phyloP scores from a whole-genome alignment of 306 rosid species.

The Casuarina glauca region DNA sequence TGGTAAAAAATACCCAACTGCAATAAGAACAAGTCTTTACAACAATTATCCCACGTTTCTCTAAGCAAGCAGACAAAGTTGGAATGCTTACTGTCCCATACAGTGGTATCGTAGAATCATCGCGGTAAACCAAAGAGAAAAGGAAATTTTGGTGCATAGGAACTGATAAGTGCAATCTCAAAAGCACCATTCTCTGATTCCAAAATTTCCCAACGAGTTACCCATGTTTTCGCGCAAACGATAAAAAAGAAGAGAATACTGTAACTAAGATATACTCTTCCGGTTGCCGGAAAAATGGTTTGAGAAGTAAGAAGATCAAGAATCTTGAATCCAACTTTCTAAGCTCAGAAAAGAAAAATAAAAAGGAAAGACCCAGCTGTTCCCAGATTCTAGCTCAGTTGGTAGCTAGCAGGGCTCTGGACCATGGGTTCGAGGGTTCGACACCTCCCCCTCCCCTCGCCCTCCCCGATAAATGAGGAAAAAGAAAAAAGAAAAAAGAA shows the following conservation, averaged over 20 bases:
- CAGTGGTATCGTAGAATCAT: background rate
- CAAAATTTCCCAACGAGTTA: background rate
- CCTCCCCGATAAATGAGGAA: too few relatives aligned
- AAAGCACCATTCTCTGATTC: background rate
- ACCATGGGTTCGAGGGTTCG: too few relatives aligned
- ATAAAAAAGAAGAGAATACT: background rate
- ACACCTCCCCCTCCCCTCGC: too few relatives aligned
- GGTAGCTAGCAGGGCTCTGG: too few relatives aligned
- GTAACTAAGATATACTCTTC: background rate
- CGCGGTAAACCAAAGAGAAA: background rate
- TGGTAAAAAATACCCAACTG: background rate
- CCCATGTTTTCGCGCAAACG: background rate
- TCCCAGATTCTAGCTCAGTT: slow-evolving; percentile 8
- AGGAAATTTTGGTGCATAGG: background rate
- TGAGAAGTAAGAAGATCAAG: background rate
- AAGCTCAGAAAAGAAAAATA: background rate
- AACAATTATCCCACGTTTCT: background rate
- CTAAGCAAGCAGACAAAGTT: background rate
- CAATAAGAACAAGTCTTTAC: background rate
- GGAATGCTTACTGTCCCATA: background rate
- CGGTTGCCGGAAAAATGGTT: background rate
- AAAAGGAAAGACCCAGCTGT: slow-evolving; percentile 11
- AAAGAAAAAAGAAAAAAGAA: too few relatives aligned
- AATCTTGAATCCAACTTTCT: background rate
- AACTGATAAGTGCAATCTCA: background rate